Conservation (phyloP, 2,329 filamentous ascomycete genomes). For the Aspergillus udagawae region DNA sequence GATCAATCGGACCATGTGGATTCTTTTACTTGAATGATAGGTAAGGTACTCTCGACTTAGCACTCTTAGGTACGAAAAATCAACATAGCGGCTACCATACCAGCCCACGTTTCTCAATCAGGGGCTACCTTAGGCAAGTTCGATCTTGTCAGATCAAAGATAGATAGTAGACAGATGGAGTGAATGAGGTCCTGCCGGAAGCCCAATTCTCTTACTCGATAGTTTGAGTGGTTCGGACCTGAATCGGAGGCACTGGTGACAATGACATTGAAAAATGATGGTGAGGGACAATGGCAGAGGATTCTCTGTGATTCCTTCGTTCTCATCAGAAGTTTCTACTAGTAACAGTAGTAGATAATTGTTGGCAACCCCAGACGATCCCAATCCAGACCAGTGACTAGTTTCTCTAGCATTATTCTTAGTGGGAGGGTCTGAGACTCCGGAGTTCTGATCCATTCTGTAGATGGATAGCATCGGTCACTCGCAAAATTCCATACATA, state of each 20-base stretch:
- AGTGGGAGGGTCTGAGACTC: neutral
- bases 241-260: neutral
- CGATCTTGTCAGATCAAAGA: neutral
- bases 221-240: neutral
- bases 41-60: neutral
- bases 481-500: neutral
- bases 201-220: neutral
- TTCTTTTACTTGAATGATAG: neutral
- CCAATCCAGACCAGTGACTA: slow-evolving; percentile 11
- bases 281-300: neutral
- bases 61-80: neutral
- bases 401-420: neutral
- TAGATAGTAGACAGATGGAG: neutral
- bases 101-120: neutral
- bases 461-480: too few species aligned
- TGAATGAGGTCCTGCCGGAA: neutral
- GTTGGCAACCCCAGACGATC: slow-evolving; percentile 16
- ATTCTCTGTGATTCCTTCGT: neutral
- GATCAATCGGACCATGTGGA: neutral
- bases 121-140: neutral
- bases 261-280: too few species aligned
- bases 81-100: too few species aligned
- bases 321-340: neutral
- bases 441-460: neutral
- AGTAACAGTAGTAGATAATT: neutral